Evolutionary conservation across 2,329 filamentous ascomycete species (phyloP).

Genomic region (Nothopassalora personata): DNA sequence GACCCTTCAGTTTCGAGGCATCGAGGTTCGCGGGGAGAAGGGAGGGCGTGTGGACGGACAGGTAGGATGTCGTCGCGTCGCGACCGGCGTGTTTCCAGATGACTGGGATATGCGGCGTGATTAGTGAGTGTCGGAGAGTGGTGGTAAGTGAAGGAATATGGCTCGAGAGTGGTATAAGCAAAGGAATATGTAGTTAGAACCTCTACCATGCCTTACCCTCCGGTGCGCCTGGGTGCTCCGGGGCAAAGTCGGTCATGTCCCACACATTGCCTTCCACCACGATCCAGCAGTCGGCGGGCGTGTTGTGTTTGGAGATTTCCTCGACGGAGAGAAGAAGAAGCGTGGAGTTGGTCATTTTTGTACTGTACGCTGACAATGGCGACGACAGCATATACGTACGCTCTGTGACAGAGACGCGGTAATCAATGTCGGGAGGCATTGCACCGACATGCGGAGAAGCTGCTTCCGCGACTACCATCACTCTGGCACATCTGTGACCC

Average conservation of each 20-base stretch:
- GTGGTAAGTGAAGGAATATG: no score
- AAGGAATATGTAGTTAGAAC: no score
- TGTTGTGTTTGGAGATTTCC: conserved; percentile 30
- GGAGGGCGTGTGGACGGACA: conserved; percentile 46
- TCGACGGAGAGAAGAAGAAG: conserved; percentile 20
- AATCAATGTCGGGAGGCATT: no score
- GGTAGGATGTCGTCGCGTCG: conserved; percentile 52
- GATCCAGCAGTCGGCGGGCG: conserved; percentile 51
- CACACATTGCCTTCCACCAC: conserved; percentile 63
- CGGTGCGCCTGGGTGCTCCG: conserved; percentile 56
- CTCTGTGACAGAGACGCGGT: no score
- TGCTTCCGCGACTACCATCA: no score
- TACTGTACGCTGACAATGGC: background rate
- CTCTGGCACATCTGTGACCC: no score
- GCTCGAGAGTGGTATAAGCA: no score
- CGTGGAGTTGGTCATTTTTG: background rate
- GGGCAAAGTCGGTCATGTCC: conserved; percentile 62
- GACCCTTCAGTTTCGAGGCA: conserved; percentile 37
- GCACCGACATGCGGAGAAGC: no score
- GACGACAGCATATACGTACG: no score
- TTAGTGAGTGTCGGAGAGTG: conserved; percentile 9
- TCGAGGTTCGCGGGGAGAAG: conserved; percentile 40
- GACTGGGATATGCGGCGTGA: conserved; percentile 28
- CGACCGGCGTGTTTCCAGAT: conserved; percentile 49
- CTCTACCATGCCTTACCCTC: no score